A percentile compares a stretch with the other conserved stretches of the same genome.
Evolutionary conservation across 345 rosid genomes (phyloP).

Genomic region (Microthlaspi erraticum): DNA sequence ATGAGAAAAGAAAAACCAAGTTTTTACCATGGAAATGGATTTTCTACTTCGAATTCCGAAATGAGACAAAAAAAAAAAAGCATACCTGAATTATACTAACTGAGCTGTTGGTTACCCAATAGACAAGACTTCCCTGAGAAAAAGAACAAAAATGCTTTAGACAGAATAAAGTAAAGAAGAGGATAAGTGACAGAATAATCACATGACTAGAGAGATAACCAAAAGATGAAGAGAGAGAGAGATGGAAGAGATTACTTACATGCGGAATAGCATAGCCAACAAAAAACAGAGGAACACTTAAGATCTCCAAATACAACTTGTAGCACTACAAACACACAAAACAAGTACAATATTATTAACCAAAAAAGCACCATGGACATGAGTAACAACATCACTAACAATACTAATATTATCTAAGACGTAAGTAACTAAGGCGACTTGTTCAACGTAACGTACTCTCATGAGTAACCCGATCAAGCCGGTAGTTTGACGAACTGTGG

Average conservation of each 20-base stretch:
- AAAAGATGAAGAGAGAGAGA: conserved; percentile 2
- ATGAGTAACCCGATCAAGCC: conserved; percentile 56
- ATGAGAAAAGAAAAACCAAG: neutral
- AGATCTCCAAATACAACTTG: conserved; percentile 62
- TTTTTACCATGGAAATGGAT: neutral
- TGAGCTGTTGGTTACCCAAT: conserved; percentile 89
- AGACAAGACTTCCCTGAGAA: conserved; percentile 85
- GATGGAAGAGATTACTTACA: conserved; percentile 47
- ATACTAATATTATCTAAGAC: neutral
- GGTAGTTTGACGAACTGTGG: conserved; percentile 50
- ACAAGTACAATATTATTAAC: conserved; percentile 10
- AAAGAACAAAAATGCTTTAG: conserved; percentile 5
- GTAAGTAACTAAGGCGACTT: conserved; percentile 22
- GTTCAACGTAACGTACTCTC: conserved; percentile 68
- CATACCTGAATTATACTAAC: conserved; percentile 72
- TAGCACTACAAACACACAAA: conserved; percentile 62
- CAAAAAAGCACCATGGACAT: neutral
- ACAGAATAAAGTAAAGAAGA: conserved; percentile 6
- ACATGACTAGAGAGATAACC: conserved; percentile 1
- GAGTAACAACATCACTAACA: conserved; percentile 1
- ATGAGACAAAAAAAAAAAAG: conserved; percentile 13
- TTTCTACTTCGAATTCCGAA: conserved; percentile 17
- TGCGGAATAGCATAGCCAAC: conserved; percentile 73
- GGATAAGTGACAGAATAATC: neutral
- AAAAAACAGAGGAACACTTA: conserved; percentile 63